A percentile compares a stretch with the other conserved stretches of the same genome.
These are phyloP conservation scores for Talaromyces sp. DNA, from an alignment of 2,329 filamentous ascomycete genomes.

Conservation along the genomic window DNA sequence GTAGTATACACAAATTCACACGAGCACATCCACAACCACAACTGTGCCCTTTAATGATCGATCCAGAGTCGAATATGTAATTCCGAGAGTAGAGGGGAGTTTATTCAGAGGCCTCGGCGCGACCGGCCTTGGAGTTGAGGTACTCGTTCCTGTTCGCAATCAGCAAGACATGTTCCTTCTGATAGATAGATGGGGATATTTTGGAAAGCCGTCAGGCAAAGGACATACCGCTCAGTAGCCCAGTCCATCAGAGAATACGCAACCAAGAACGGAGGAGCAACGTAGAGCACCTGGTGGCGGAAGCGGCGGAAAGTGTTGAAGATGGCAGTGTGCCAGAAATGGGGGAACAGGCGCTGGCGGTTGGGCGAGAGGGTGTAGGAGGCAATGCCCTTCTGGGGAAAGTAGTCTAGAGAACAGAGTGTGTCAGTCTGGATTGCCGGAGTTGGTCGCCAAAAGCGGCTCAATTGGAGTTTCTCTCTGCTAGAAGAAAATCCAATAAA, in stretches of 20 bases:
- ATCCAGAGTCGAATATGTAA: neutral
- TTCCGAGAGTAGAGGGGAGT: neutral
- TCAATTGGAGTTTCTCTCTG: neutral
- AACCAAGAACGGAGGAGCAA: slow-evolving; percentile 68
- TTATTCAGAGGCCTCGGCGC: slow-evolving; percentile 22
- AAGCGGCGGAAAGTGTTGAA: slow-evolving; percentile 94
- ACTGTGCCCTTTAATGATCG: neutral
- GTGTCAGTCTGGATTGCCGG: slow-evolving; percentile 8
- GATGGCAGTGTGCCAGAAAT: slow-evolving; percentile 70
- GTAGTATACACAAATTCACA: neutral
- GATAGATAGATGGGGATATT: neutral
- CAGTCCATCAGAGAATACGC: slow-evolving; percentile 84
- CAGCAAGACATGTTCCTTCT: neutral
- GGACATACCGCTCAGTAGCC: slow-evolving; percentile 76
- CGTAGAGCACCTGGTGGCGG: slow-evolving; percentile 81
- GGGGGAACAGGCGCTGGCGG: slow-evolving; percentile 81
- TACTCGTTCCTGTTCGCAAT: slow-evolving; percentile 40
- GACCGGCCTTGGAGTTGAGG: slow-evolving; percentile 46
- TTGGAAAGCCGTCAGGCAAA: neutral
- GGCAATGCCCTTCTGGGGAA: slow-evolving; percentile 54
- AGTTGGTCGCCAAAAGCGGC: neutral
- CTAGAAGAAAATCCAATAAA: neutral
- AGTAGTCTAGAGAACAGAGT: slow-evolving; percentile 18
- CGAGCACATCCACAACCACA: neutral
- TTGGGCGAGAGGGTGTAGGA: slow-evolving; percentile 78